Evolutionary conservation across 192 early-diverging fungal genomes (phyloP), one percentile per base, ranked within the genome.

Genomic region (Chytriomyces sp.): DNA sequence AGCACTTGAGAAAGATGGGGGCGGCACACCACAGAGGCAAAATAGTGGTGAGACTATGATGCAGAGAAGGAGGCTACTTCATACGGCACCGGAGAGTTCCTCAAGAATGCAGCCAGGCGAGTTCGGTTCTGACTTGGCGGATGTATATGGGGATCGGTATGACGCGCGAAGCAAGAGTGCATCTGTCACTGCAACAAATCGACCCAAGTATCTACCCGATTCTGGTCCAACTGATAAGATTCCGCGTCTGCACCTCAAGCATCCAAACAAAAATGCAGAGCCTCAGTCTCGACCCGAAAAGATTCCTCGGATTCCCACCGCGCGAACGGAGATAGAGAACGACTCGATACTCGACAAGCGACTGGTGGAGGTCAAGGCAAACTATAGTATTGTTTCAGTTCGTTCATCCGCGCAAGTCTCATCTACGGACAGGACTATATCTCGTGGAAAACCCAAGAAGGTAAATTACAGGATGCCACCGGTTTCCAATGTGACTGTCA

Each of bases 391-490:
- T 14, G 55, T 14, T 36, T 41, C 36, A 4, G 25, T 40, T 25
- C 4, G 12, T 64, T 38, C 39, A 0, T 8, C 40, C 28, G 25
- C 62, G 8, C 8, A n/a, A 5, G n/a, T 41, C 25, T 39, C 37
- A 28, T 38, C 34, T 5, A 22, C 26, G 26, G 65, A 30, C n/a
- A 30, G 17, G n/a, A 68, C 26, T 10, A 25, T 19, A 33, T 36
- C 6, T 28, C 2, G 31, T 12, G n/a, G 6, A 19, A 14, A 5
- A 26, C 8, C 30, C 52, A 68, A 55, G 52, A 68, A 68, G 37
- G 37, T 30, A 44, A 68, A 38, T 56, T 68, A 55, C 34, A n/a
- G 52, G 30, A 54, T 68, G 19, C 65, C 65, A 14, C n/a, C 44
- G 26, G 52, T 55, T 55, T 68, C 65, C 14, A 10, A 14, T 5